Evolutionary conservation across 192 early-diverging fungal genomes (phyloP).

Genomic region (Entomortierella chlamydospora): DNA sequence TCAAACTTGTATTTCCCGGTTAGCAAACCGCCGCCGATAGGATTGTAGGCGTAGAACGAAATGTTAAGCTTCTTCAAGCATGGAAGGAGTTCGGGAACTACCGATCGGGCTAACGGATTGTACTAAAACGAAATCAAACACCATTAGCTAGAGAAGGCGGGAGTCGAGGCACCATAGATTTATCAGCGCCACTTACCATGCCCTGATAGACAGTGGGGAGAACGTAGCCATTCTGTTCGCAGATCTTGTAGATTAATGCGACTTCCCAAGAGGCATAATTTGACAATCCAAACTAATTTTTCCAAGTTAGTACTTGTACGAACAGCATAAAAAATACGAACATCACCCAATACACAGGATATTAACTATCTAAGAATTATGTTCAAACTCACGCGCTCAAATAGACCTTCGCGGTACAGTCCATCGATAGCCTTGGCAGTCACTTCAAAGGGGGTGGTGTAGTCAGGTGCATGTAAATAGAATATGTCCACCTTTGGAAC

Average conservation of each 20-base stretch:
- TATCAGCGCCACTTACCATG: conserved; percentile 8
- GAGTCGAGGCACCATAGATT: no score
- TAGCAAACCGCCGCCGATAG: conserved; percentile 52
- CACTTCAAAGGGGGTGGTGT: conserved; percentile 61
- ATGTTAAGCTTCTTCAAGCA: conserved; percentile 66
- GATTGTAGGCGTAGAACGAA: conserved; percentile 76
- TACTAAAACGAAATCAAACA: conserved; percentile 24
- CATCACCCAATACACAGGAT: no score
- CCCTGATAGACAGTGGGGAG: conserved; percentile 54
- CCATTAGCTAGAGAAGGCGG: no score
- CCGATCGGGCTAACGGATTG: conserved; percentile 55
- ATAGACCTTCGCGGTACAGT: conserved; percentile 63
- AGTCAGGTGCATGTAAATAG: conserved; percentile 73
- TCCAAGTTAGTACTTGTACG: no score
- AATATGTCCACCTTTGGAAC: conserved; percentile 66
- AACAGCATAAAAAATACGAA: no score
- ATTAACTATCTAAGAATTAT: no score
- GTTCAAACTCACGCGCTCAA: conserved; percentile 53
- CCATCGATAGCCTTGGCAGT: conserved; percentile 69
- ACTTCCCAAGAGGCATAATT: conserved; percentile 53
- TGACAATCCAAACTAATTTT: conserved; percentile 53
- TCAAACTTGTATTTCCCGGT: conserved; percentile 29
- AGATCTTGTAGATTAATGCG: conserved; percentile 33
- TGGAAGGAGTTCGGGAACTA: conserved; percentile 65
- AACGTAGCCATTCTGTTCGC: conserved; percentile 52